Conservation (phyloP, 2,329 filamentous ascomycete species). For the Dactylellina sp. region DNA sequence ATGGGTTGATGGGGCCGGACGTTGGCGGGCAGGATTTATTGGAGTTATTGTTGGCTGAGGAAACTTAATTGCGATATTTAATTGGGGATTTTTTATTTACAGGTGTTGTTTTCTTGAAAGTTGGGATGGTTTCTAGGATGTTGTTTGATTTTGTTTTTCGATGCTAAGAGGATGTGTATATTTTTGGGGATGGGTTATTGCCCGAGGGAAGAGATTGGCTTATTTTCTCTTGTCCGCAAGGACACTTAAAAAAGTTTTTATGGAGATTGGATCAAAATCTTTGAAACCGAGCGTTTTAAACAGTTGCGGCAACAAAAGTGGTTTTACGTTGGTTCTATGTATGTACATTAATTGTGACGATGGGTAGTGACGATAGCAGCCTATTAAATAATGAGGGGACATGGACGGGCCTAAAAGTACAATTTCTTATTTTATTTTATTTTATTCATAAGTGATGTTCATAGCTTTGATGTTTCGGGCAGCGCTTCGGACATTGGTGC, state of each 20-base stretch:
- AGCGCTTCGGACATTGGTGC: conserved; percentile 45
- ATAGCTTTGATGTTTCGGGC: conserved; percentile 36
- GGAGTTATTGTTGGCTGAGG: conserved; percentile 65
- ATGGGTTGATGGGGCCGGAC: conserved; percentile 69
- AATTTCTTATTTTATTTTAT: conserved; percentile 2
- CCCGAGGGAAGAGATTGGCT: not conserved
- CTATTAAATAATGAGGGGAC: not conserved
- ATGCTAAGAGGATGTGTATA: not conserved
- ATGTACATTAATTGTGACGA: conserved; percentile 40
- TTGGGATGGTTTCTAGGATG: not conserved
- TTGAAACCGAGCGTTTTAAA: no score
- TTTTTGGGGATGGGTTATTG: not conserved
- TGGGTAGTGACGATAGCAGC: not conserved
- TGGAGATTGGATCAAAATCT: not conserved
- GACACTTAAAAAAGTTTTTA: not conserved
- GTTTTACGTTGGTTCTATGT: conserved; percentile 34
- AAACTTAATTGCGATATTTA: conserved; percentile 30
- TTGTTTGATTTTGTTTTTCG: conserved; percentile 6
- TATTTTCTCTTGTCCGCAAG: conserved; percentile 11
- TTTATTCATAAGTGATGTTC: not conserved
- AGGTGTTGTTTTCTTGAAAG: conserved; percentile 1
- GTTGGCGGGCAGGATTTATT: conserved; percentile 75
- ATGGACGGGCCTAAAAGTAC: not conserved
- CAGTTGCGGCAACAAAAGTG: no score
- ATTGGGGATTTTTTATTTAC: not conserved